phyloP scores from a whole-genome alignment of 805 yeast species.

The Barnettozyma wickerhamii region DNA sequence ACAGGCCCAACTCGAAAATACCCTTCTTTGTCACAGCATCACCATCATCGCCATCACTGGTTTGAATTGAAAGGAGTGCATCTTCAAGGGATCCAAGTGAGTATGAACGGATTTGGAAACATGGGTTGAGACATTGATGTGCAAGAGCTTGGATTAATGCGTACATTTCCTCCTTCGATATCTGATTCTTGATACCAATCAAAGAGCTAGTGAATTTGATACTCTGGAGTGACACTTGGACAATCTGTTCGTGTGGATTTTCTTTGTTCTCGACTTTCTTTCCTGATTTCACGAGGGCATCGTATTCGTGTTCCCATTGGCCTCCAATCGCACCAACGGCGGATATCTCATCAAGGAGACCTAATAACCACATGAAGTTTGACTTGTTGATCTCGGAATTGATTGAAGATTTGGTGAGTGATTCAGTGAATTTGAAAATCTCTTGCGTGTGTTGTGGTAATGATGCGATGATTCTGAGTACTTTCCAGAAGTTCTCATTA shows the following conservation, averaged over 20 bases:
- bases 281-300: slow-evolving; percentile 38
- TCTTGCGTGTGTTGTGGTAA: slow-evolving; percentile 36
- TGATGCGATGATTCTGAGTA: slow-evolving; percentile 45
- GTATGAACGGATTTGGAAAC: slow-evolving; percentile 64
- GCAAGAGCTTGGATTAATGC: slow-evolving; percentile 80
- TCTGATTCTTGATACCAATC: slow-evolving; percentile 31
- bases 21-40: slow-evolving; percentile 45
- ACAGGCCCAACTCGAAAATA: slow-evolving; percentile 66
- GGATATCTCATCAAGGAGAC: slow-evolving; percentile 72
- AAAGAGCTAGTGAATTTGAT: slow-evolving; percentile 56
- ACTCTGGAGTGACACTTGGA: slow-evolving; percentile 57
- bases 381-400: slow-evolving; percentile 30
- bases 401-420: slow-evolving; percentile 27
- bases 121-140: slow-evolving; percentile 86
- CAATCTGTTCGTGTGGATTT: slow-evolving; percentile 49
- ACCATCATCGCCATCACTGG: slow-evolving; percentile 16
- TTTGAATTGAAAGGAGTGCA: slow-evolving; percentile 31
- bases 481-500: slow-evolving; percentile 51
- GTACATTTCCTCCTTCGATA: slow-evolving; percentile 32
- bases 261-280: slow-evolving; percentile 37
- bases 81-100: slow-evolving; percentile 61
- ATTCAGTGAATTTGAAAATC: slow-evolving; percentile 45
- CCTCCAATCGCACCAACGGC: slow-evolving; percentile 79
- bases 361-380: slow-evolving; percentile 64
- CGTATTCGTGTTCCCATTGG: slow-evolving; percentile 66